These are phyloP conservation scores for Peribolospora kevripleyi DNA, from an alignment of 768 basidiomycete genomes.

Conservation along the genomic window DNA sequence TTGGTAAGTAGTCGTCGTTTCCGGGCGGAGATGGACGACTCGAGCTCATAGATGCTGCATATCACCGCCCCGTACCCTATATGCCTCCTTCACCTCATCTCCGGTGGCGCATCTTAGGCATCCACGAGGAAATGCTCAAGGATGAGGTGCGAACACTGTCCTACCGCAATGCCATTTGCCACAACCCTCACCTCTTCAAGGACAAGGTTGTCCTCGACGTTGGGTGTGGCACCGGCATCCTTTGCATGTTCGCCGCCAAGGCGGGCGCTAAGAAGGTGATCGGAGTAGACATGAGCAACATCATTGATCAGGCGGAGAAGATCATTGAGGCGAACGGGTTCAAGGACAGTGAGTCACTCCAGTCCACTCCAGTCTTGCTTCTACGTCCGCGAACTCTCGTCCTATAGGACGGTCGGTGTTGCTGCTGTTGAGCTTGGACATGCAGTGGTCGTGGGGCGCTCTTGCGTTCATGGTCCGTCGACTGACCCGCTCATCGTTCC, in stretches of 20 bases:
- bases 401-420: too few species aligned
- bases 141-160: constrained; percentile 83
- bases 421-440: background rate
- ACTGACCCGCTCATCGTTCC: background rate
- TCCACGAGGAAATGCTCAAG: constrained; percentile 80
- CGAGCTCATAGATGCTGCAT: too few species aligned
- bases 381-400: background rate
- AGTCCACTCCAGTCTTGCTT: background rate
- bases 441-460: background rate
- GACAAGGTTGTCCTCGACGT: constrained; percentile 86
- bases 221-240: constrained; percentile 33
- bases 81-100: too few species aligned
- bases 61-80: too few species aligned
- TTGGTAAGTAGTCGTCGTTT: background rate
- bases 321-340: constrained; percentile 93
- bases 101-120: background rate
- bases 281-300: constrained; percentile 81
- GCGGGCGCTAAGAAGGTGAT: constrained; percentile 17
- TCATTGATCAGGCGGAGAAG: constrained; percentile 94
- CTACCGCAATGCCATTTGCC: constrained; percentile 79
- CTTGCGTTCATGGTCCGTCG: background rate
- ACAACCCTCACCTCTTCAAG: constrained; percentile 86
- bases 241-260: constrained; percentile 17
- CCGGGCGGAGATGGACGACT: too few species aligned
- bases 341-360: constrained; percentile 48